Evolutionary conservation across 73 alveolate genomes (phyloP).

Genomic region (Symbiodinium natans): DNA sequence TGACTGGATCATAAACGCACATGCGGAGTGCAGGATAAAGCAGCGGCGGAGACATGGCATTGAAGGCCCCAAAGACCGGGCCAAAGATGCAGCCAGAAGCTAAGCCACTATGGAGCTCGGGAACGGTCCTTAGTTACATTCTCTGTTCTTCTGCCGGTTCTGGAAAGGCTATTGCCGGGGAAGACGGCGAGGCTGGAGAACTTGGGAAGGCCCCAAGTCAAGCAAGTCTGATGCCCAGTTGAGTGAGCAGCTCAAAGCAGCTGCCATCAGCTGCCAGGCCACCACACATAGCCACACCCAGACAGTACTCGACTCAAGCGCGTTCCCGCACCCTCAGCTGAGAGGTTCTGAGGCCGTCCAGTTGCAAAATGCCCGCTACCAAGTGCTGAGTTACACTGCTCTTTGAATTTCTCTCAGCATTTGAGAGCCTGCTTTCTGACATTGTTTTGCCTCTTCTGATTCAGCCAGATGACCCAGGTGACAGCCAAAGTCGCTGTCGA

Average conservation of each 20-base stretch:
- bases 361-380: neutral
- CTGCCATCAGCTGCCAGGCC: no score
- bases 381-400: neutral
- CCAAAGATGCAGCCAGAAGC: neutral
- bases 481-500: neutral
- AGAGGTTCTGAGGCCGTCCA: neutral
- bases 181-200: neutral
- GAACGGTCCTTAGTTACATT: no score
- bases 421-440: no score
- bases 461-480: neutral
- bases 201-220: neutral
- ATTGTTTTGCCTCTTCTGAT: no score
- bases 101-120: no score
- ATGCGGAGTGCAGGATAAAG: neutral
- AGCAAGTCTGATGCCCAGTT: neutral
- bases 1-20: no score
- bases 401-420: neutral
- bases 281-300: no score
- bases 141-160: no score
- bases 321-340: no score
- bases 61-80: constrained; percentile 15
- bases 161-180: neutral
- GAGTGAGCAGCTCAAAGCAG: neutral
- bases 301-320: no score
- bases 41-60: neutral